Base-by-base conservation (phyloP, 495 filamentous ascomycete species). In the Penicillium crystallinum region DNA sequence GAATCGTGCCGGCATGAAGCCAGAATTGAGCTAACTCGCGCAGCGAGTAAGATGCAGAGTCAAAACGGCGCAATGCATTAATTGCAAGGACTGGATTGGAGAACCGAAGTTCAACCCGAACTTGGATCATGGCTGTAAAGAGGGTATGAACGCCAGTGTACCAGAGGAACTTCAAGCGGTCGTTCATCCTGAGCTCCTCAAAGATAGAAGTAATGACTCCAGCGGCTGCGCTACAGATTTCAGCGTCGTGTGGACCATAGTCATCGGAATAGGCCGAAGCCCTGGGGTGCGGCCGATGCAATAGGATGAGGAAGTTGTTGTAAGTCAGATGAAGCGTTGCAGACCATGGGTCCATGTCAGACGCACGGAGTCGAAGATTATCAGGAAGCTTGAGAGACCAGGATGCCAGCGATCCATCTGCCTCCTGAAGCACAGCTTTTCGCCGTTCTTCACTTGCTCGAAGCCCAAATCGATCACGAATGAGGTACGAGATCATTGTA, bases 81-180 rank as follows among this genome's bases (percentile, higher is more conserved):
- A 77, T 77, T 1, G 73, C 75, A 9, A 75, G 63, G 10, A 77
- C 69, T 3, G 75, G 73, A 39, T 78, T 77, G n/a, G 73, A 75
- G 49, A 75, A 75, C 27, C 72, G 70, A 23, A 77, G 67, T 49
- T 78, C 73, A 6, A 74, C 72, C n/a, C 72, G 68, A 6, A 78
- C 71, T 64, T 77, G 73, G 27, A 78, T 76, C 71, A 78, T 75
- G 35, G 74, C 74, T 15, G 74, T 76, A 51, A 78, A 77, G 14
- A 76, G 56, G 1, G 70, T 73, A 43, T 75, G 68, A 6, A 78
- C 70, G 8, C 70, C 71, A 17, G 73, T 73, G 54, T 73, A 74
- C 75, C 74, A 77, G 5, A 76, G 59, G 55, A 63, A 73, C 43
- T 71, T 74, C 49, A 75, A 56, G n/a, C 71, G 69, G 45, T 78